These are phyloP conservation scores for Salix suchowensis DNA, from an alignment of 345 rosid species.

Conservation along the genomic window DNA sequence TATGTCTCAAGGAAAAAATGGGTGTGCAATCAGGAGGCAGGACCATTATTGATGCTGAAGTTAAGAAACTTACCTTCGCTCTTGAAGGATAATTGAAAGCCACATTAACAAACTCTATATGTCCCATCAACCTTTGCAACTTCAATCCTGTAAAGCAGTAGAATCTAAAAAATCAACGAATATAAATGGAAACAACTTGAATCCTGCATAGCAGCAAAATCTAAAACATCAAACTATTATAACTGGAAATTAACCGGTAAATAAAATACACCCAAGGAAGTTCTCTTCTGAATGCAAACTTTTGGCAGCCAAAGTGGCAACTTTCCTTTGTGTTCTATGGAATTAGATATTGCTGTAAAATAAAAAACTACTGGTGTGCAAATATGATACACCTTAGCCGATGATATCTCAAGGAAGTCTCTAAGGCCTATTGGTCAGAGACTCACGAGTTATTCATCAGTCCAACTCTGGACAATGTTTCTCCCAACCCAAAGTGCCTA, in stretches of 20 bases:
- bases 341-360: background rate
- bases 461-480: background rate
- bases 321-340: background rate
- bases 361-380: background rate
- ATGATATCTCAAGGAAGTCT: background rate
- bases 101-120: constrained; percentile 55
- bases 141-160: constrained; percentile 44
- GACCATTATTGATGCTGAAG: background rate
- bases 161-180: constrained; percentile 13
- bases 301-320: background rate
- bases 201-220: too few relatives aligned
- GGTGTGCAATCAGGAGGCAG: background rate
- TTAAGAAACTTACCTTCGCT: constrained; percentile 41
- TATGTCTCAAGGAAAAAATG: background rate
- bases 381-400: too few relatives aligned
- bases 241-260: background rate
- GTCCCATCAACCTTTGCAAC: constrained; percentile 56
- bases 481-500: background rate
- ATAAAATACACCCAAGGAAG: background rate
- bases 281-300: background rate
- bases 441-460: background rate
- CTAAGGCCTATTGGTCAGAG: background rate
- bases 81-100: constrained; percentile 70
- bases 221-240: background rate
- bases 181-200: background rate